Evolutionary conservation across 345 rosid species (phyloP).

Genomic region (Lenwebbia sp.): DNA sequence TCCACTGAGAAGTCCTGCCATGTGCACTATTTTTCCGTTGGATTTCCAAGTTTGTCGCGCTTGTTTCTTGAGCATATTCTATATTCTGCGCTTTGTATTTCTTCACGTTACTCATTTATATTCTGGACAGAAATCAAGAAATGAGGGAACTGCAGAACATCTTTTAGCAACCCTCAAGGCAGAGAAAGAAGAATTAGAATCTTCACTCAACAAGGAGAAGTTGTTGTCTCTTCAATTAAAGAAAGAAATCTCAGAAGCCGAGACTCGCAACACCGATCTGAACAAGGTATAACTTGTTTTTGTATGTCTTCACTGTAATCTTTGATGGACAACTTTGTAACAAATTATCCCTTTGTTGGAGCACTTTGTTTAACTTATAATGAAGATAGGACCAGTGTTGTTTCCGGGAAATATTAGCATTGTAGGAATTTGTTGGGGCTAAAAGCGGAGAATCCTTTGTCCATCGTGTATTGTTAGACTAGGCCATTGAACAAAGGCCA

Average conservation of each 20-base stretch:
- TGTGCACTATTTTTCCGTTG: background rate
- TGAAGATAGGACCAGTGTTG: background rate
- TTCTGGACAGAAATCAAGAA: conserved; percentile 40
- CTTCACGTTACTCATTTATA: background rate
- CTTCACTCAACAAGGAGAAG: conserved; percentile 62
- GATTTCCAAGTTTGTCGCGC: background rate
- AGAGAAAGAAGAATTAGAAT: conserved; percentile 79
- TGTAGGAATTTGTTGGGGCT: background rate
- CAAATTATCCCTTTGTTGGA: background rate
- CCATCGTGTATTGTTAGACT: background rate
- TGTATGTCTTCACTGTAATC: background rate
- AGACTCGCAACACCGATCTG: conserved; percentile 59
- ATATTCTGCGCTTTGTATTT: background rate
- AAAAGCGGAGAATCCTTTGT: background rate
- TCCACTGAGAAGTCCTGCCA: background rate
- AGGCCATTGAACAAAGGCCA: background rate
- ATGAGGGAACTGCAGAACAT: conserved; percentile 31
- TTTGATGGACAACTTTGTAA: background rate
- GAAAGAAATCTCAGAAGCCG: conserved; percentile 71
- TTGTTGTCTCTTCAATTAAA: conserved; percentile 53
- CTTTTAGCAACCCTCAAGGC: conserved; percentile 47
- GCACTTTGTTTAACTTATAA: background rate
- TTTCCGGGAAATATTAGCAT: background rate
- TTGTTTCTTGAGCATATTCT: background rate
- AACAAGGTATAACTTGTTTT: conserved; percentile 45